Base-by-base conservation (phyloP, 2,329 filamentous ascomycete species). In the Aspergillus alliaceus region DNA sequence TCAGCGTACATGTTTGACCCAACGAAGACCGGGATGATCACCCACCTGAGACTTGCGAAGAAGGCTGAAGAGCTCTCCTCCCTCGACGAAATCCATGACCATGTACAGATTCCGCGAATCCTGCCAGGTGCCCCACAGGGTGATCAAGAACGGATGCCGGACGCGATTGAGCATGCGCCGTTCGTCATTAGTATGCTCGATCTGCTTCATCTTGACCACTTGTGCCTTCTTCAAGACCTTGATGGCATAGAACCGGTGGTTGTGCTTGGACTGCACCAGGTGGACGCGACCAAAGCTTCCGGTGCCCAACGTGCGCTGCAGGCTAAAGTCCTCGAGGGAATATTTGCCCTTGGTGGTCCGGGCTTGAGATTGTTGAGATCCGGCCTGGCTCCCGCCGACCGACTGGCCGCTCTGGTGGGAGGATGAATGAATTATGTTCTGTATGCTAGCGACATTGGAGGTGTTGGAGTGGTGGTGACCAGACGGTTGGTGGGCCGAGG, bases 41-140 rank as follows among this genome's bases (percentile, higher is more conserved):
- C 82, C 85, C 85, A 84, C 93, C 88, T 82, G 87, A 57, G 93
- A 98, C 77, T 99, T 98, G 68, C 95, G 85, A 68, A 99, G 80
- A 68, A 99, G 78, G 65, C 93, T 98, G 75, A 99, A 99, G 54
- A 99, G 82, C 81, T 99, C 95, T 70, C 95, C 95, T 66, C 95
- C 95, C 77, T 99, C 95, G 53, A 99, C 93, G 80, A 99, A 99
- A 76, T 99, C 95, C 95, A 99, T 99, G 69, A 99, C 95, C 95
- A 99, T 99, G 84, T 99, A 99, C 34, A 99, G 81, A 73, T 97
- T 98, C 78, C 88, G 92, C 51, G 88, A 85, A 71, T 99, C 95
- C 74, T 98, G 93, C 76, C 98, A 99, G 9, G 95, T 99, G 57
- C 95, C 95, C 95, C 95, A 99, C 39, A 99, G 82, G 1, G 95